Percentiles rank a stretch among this genome's conserved stretches.
Conservation (phyloP, 176 grass and related monocot species). For the Guadua angustifolia region DNA sequence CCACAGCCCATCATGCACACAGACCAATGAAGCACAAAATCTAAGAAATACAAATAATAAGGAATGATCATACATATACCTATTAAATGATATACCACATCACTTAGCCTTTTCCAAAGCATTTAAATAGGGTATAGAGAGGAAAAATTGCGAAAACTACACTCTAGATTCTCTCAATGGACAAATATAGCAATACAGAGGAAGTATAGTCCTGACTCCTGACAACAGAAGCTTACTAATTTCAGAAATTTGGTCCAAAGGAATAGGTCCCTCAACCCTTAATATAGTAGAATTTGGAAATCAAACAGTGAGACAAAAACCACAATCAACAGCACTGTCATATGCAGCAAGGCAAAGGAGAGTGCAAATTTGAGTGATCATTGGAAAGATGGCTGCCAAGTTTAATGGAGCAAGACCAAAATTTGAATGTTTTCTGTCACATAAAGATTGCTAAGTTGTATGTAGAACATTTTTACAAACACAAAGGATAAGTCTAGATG, state of each 20-base stretch:
- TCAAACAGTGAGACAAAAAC: background rate
- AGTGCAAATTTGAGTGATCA: background rate
- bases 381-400: background rate
- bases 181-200: too few species aligned
- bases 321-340: background rate
- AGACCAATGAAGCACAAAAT: too few species aligned
- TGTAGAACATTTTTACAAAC: slow-evolving; percentile 1
- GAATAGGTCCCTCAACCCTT: background rate
- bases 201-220: background rate
- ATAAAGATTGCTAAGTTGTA: background rate
- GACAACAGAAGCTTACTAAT: slow-evolving; percentile 21
- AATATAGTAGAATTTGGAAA: slow-evolving; percentile 1
- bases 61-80: too few species aligned
- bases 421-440: background rate
- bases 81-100: too few species aligned
- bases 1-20: too few species aligned
- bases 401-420: background rate
- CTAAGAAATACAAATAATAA: too few species aligned
- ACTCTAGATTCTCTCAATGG: too few species aligned
- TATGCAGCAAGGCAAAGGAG: background rate
- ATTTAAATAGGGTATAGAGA: too few species aligned
- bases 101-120: too few species aligned
- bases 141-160: too few species aligned
- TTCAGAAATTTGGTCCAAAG: background rate
- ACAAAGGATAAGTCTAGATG: slow-evolving; percentile 19